phyloP scores from a whole-genome alignment of 768 basidiomycete species.

The Pilatotrama ljubarskyi region DNA sequence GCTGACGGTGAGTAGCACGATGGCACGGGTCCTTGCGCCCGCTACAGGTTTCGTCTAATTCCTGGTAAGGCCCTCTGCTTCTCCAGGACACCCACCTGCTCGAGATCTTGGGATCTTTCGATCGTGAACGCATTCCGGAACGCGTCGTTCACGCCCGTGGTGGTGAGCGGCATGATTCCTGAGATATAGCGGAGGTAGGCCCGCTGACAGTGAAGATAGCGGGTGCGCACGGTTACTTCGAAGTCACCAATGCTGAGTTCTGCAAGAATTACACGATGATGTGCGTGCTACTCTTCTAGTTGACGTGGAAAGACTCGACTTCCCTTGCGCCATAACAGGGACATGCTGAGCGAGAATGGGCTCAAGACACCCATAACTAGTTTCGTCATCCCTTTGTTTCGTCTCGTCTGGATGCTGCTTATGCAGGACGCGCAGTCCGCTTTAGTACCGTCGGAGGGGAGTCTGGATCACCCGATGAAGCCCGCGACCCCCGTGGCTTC shows the following conservation, averaged over 20 bases:
- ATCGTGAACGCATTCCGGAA: slow-evolving; percentile 33
- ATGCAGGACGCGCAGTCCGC: slow-evolving; percentile 36
- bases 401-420: neutral
- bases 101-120: slow-evolving; percentile 28
- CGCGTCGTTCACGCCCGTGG: slow-evolving; percentile 40
- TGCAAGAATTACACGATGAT: slow-evolving; percentile 37
- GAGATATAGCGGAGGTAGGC: neutral
- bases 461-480: slow-evolving; percentile 47
- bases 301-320: slow-evolving; percentile 5
- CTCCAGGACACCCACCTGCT: slow-evolving; percentile 27
- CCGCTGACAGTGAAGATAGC: slow-evolving; percentile 14
- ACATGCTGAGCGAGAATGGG: slow-evolving; percentile 38
- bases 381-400: slow-evolving; percentile 1
- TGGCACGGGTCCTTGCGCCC: neutral
- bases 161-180: slow-evolving; percentile 10
- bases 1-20: slow-evolving; percentile 20
- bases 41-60: neutral
- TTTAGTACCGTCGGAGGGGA: slow-evolving; percentile 61
- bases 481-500: slow-evolving; percentile 56
- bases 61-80: slow-evolving; percentile 22
- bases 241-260: slow-evolving; percentile 49
- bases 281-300: slow-evolving; percentile 26
- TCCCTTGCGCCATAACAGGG: slow-evolving; percentile 28
- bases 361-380: slow-evolving; percentile 35
- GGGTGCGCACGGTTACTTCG: slow-evolving; percentile 55